A percentile compares a stretch with the other conserved stretches of the same genome.
phyloP scores from a whole-genome alignment of 2,329 filamentous ascomycete species.

The Diaporthe amygdali region DNA sequence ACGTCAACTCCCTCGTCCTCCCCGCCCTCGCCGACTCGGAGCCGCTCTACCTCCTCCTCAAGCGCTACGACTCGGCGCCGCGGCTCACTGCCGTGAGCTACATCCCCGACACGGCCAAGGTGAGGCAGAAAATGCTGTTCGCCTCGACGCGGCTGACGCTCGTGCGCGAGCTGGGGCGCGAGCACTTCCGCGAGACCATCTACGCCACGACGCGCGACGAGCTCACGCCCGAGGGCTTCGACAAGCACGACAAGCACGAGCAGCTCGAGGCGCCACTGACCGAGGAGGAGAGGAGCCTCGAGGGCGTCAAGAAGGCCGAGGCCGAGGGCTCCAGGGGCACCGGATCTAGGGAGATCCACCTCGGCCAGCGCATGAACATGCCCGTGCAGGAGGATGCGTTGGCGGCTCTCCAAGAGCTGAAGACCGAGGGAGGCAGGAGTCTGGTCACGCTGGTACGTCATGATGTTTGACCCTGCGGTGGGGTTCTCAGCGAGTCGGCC shows the following conservation, averaged over 20 bases:
- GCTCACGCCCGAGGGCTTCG: conserved; percentile 72
- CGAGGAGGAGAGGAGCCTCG: conserved; percentile 90
- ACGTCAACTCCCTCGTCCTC: conserved; percentile 64
- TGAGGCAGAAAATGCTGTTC: conserved; percentile 88
- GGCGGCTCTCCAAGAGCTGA: conserved; percentile 66
- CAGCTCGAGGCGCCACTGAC: conserved; percentile 73
- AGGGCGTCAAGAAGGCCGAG: conserved; percentile 98
- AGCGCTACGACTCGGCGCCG: conserved; percentile 64
- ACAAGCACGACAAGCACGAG: conserved; percentile 72
- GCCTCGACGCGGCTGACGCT: conserved; percentile 78
- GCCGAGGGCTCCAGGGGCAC: conserved; percentile 73
- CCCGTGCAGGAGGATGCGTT: conserved; percentile 68
- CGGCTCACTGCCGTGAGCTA: conserved; percentile 75
- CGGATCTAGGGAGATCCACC: conserved; percentile 60
- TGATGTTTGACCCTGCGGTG: not conserved
- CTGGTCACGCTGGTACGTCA: conserved; percentile 70
- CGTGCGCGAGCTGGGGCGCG: conserved; percentile 76
- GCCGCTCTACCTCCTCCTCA: conserved; percentile 77
- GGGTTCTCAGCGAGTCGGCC: not conserved
- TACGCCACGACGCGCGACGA: conserved; percentile 75
- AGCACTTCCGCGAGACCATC: conserved; percentile 78
- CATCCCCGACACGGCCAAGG: conserved; percentile 77
- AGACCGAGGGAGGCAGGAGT: conserved; percentile 51
- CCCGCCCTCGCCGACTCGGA: conserved; percentile 68
- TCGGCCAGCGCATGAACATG: conserved; percentile 63